Conservation (phyloP, 2,329 filamentous ascomycete species). For the Fusarium clavum region DNA sequence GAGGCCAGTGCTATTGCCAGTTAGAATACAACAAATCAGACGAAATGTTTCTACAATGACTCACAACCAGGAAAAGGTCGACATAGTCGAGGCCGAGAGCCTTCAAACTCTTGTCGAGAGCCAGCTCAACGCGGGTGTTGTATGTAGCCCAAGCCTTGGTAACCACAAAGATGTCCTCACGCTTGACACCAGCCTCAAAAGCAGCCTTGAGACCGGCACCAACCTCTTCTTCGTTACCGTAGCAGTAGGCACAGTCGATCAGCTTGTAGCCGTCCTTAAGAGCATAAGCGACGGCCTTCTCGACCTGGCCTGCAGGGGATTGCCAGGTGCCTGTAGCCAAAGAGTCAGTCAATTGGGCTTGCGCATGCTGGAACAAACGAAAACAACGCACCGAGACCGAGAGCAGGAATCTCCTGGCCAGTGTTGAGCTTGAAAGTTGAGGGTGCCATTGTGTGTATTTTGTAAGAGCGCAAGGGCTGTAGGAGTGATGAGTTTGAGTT, state of each 20-base stretch:
- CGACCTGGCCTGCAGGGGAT: constrained; percentile 68
- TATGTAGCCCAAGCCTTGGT: constrained; percentile 90
- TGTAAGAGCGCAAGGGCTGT: constrained; percentile 8
- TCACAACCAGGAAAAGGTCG: constrained; percentile 78
- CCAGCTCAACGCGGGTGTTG: constrained; percentile 75
- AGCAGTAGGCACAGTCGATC: constrained; percentile 80
- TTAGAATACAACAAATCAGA: not conserved
- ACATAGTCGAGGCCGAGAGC: constrained; percentile 82
- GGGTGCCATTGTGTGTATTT: constrained; percentile 59
- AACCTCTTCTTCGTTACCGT: constrained; percentile 85
- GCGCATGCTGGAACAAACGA: not conserved
- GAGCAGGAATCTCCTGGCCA: constrained; percentile 70
- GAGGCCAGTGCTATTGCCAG: constrained; percentile 75
- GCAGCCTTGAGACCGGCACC: constrained; percentile 81
- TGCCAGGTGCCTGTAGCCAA: constrained; percentile 72
- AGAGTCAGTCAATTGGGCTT: constrained; percentile 18
- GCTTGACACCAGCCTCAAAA: constrained; percentile 75
- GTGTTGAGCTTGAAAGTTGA: constrained; percentile 73
- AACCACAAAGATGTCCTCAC: constrained; percentile 84
- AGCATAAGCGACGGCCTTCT: constrained; percentile 68
- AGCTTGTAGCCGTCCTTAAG: constrained; percentile 68
- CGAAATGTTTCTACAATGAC: constrained; percentile 29
- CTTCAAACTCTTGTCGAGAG: constrained; percentile 78
- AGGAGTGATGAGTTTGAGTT: constrained; percentile 3
- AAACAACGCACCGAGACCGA: constrained; percentile 67